Evolutionary conservation across 192 early-diverging fungal species (phyloP), one percentile per base, ranked within the genome.

Genomic region (Backusella liffmaniae): DNA sequence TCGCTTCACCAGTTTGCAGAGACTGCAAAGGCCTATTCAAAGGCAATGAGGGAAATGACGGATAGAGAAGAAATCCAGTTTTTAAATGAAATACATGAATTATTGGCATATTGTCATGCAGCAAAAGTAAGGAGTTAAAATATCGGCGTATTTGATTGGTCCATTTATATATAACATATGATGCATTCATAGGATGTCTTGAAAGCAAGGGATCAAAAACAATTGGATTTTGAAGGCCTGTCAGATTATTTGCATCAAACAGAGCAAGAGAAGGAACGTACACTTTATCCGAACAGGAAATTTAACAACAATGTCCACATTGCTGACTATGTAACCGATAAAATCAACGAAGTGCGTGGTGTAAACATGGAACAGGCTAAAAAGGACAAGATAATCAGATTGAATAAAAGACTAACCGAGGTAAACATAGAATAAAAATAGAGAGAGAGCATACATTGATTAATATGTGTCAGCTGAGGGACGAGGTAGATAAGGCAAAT

Each of bases 141-240:
- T 32, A 2, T n/a, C 16, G 0, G 23, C 3, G 10, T 3, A 10
- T 59, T 10, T 59, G 53, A 59, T 59, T 59, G 53, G 53, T 59
- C 10, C 21, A 23, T 59, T 23, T 21, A 53, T 53, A 21, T 53
- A 23, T 21, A 59, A 70, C 70, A 35, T 42, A 23, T 36, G 46
- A 49, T n/a, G 12, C 42, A 44, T 44, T 44, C 46, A 32, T 80
- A 86, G 91, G 92, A 93, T 70, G 87, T 93, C 44, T 85, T 99
- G 30, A 90, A 87, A 72, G 76, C 88, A 69, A 84, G 96, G 23
- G 97, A 99, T 83, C 96, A 99, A 82, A 98, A 98, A 83, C 97
- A 99, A 85, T 85, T 97, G 8, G 97, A 99, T 85, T 91, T 91
- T 80, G 96, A 99, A 84, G 96, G 94, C 66, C 83, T 99, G 53